phyloP scores from a whole-genome alignment of 2,329 filamentous ascomycete genomes.

The Cladosporium velox region DNA sequence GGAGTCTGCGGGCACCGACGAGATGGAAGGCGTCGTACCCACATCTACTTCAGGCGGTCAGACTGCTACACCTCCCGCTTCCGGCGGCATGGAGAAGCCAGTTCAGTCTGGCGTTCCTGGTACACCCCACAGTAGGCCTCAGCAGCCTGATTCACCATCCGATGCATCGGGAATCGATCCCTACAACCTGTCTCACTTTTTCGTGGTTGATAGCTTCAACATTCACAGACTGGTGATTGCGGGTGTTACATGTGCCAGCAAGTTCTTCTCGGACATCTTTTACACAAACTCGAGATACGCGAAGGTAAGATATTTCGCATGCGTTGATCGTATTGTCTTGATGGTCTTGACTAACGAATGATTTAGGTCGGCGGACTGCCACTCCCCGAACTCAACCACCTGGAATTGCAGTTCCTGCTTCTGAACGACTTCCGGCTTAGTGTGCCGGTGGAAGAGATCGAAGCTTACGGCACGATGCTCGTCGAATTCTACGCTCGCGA shows the following conservation, averaged over 20 bases:
- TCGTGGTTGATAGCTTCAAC: constrained; percentile 98
- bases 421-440: constrained; percentile 95
- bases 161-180: constrained; percentile 45
- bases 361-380: constrained; percentile 87
- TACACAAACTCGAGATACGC: constrained; percentile 99
- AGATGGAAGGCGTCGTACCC: constrained; percentile 35
- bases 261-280: constrained; percentile 98
- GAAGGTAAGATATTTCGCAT: constrained; percentile 66
- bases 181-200: constrained; percentile 67
- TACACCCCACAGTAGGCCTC: constrained; percentile 40
- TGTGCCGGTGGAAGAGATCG: constrained; percentile 90
- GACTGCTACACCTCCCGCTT: constrained; percentile 52
- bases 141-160: constrained; percentile 35
- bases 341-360: neutral
- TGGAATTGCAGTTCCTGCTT: constrained; percentile 92
- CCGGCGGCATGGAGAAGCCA: constrained; percentile 49
- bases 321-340: neutral
- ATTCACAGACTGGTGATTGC: constrained; percentile 96
- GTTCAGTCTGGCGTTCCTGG: constrained; percentile 38
- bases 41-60: constrained; percentile 33
- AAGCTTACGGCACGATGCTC: constrained; percentile 96
- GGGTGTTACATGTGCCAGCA: constrained; percentile 96
- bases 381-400: constrained; percentile 87
- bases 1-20: constrained; percentile 31
- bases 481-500: constrained; percentile 97